Base-by-base conservation (phyloP, 495 filamentous ascomycete genomes). In the Extremus antarcticus region DNA sequence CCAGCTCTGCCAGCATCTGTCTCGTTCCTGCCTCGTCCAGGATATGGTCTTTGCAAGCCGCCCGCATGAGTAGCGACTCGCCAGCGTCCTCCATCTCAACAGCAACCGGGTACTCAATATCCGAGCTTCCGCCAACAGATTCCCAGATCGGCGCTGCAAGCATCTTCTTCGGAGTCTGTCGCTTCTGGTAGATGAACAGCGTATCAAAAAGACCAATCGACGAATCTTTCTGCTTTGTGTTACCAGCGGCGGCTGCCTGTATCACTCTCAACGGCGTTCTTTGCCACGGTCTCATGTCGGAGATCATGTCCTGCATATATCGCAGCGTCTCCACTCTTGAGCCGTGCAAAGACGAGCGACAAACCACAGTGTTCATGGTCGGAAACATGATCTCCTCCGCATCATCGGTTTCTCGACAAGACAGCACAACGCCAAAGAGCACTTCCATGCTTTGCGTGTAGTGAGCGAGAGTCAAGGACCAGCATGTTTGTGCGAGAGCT, bases 81-180 rank as follows among this genome's bases (percentile, higher is more conserved):
- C 67, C 78, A 2, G 72, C 65, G 19, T 76, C 66, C 58, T 91
- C 88, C 73, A 90, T 79, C 67, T 94, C 88, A 1, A 85, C 76
- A 57, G 85, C 88, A n/a, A 90, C 66, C 0, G 85, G 85, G 61
- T 88, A 91, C 54, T 90, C 87, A 19, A 87, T 79, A 47, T 78
- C 73, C 0, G 86, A 79, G 11, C 63, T 64, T 11, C 82, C 78
- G 25, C 77, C 72, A 4, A 82, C 66, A 19, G 84, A 84, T 43
- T 68, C 70, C 59, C 83, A 78, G 7, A 84, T 68, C 17, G 60
- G 49, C 15, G 65, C 20, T 2, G 19, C 39, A 17, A 3, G 39
- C 0, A 13, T 19, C 22, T 22, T 19, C 8, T 1, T 25, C 8
- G 15, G 51, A 22, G 21, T 51, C 25, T 43, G 52, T 47, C 59